phyloP scores from a whole-genome alignment of 129 eudicot genomes.

The Pulicaria dysenterica region DNA sequence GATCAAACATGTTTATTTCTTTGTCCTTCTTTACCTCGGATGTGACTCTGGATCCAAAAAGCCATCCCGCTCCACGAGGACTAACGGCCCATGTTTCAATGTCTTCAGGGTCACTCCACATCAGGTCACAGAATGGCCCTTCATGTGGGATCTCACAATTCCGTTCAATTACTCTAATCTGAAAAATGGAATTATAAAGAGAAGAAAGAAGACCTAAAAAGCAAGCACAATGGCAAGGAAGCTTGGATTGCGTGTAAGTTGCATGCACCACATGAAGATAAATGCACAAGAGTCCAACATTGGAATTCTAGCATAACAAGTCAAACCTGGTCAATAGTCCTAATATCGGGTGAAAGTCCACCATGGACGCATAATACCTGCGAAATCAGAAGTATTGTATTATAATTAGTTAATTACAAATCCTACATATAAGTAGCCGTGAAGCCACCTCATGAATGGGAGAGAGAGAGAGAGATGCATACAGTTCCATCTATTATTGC shows the following conservation, averaged over 20 bases:
- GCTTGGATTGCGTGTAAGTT: neutral
- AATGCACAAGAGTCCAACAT: conserved; percentile 11
- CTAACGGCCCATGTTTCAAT: conserved; percentile 99
- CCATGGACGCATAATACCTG: conserved; percentile 99
- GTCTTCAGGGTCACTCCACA: conserved; percentile 99
- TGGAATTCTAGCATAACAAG: conserved; percentile 24
- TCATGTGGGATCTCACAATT: conserved; percentile 99
- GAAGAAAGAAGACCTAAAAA: conserved; percentile 4
- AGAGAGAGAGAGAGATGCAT: conserved; percentile 22
- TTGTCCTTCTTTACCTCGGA: conserved; percentile 58
- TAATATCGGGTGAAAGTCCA: conserved; percentile 96
- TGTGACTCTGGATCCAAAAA: conserved; percentile 97
- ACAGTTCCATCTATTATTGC: conserved; percentile 99
- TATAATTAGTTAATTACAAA: conserved; percentile 13
- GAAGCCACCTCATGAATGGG: too few relatives aligned
- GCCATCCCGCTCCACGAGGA: conserved; percentile 99
- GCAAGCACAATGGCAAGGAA: neutral
- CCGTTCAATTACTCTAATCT: conserved; percentile 92
- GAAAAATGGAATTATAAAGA: conserved; percentile 22
- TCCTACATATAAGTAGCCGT: too few relatives aligned
- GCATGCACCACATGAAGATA: conserved; percentile 18
- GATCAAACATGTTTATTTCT: neutral
- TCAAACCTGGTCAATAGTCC: conserved; percentile 93
- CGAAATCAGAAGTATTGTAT: neutral
- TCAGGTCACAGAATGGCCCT: conserved; percentile 96